Base-by-base conservation (phyloP, 2,329 filamentous ascomycete species). In the Sarocladium kiliense region DNA sequence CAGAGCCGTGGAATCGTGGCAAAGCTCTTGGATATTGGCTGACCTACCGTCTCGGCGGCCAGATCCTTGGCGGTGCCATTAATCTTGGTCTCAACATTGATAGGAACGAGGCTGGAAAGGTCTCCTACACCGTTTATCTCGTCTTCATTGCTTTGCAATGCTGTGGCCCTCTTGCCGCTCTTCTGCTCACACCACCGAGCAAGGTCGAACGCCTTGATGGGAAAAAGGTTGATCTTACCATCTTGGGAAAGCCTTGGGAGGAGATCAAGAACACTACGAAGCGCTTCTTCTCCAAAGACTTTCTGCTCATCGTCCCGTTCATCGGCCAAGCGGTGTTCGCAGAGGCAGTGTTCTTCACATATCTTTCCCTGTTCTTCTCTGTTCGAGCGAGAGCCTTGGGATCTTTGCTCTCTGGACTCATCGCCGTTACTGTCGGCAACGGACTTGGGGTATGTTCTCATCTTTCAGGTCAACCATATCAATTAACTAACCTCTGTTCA, bases 281-380 rank as follows among this genome's bases (percentile, higher is more conserved):
- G 55, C 70, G 84, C 1, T 88, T 89, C 59, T 69, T 85, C 27
- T 12, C 73, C 2, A 81, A 76, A 42, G 77, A 79, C 27, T 89
- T 88, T 56, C 68, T 90, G 1, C 71, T 89, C 1, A 75, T 89
- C 1, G 67, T 89, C 2, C 76, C 86, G 0, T 81, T 87, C 59
- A 89, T 91, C 37, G 84, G 84, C 1, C 85, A 89, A 60, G 84
- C 84, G 0, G 86, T 88, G 0, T 91, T 87, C 63, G 72, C 84
- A 0, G 87, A 91, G 65, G 83, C 87, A 0, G 85, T 90, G 0
- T 88, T 86, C 67, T 89, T 86, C 66, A 89, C 87, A 0, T 91
- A 86, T 57, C 71, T 86, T 7, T 59, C 63, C 1, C 30, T 87
- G 14, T 91, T 85, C 84, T 89, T 91, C 63, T 79, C 77, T 1